phyloP scores from a whole-genome alignment of 1,284 basidiomycete species.

The Malassezia brasiliensis region DNA sequence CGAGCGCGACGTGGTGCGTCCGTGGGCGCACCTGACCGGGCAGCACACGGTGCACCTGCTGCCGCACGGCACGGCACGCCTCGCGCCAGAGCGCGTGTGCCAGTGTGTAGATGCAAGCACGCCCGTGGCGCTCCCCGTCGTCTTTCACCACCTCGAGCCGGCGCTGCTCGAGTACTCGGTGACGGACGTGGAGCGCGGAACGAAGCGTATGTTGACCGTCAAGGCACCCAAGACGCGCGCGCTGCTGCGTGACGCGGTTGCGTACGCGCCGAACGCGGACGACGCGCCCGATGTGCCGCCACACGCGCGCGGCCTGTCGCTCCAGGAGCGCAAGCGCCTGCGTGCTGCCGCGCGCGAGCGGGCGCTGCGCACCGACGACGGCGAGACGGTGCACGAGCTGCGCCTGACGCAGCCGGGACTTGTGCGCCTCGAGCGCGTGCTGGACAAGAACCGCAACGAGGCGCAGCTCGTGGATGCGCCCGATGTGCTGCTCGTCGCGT shows the following conservation, averaged over 20 bases:
- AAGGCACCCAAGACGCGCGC: conserved; percentile 17
- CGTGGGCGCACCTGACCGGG: conserved; percentile 60
- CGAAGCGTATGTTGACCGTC: conserved; percentile 58
- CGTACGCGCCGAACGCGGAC: neutral
- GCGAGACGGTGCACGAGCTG: conserved; percentile 32
- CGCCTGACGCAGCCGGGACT: conserved; percentile 29
- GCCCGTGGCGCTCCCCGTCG: conserved; percentile 60
- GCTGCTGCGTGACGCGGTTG: neutral
- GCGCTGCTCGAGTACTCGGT: conserved; percentile 65
- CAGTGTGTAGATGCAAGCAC: conserved; percentile 61
- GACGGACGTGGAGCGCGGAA: conserved; percentile 58
- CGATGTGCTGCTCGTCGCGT: conserved; percentile 38
- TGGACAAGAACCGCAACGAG: conserved; percentile 34
- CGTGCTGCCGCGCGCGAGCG: conserved; percentile 7
- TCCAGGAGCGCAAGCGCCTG: conserved; percentile 13
- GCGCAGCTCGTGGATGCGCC: conserved; percentile 24
- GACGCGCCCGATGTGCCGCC: conserved; percentile 15
- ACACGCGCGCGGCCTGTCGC: neutral
- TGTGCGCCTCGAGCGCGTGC: conserved; percentile 35
- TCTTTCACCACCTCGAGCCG: conserved; percentile 84
- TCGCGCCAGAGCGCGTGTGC: conserved; percentile 56
- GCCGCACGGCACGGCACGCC: conserved; percentile 64
- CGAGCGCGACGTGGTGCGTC: conserved; percentile 47
- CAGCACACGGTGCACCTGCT: conserved; percentile 83
- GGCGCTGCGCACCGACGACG: neutral